Base-by-base conservation (phyloP, 2,329 filamentous ascomycete species). In the Aspergillus pseudoviridinutans region DNA sequence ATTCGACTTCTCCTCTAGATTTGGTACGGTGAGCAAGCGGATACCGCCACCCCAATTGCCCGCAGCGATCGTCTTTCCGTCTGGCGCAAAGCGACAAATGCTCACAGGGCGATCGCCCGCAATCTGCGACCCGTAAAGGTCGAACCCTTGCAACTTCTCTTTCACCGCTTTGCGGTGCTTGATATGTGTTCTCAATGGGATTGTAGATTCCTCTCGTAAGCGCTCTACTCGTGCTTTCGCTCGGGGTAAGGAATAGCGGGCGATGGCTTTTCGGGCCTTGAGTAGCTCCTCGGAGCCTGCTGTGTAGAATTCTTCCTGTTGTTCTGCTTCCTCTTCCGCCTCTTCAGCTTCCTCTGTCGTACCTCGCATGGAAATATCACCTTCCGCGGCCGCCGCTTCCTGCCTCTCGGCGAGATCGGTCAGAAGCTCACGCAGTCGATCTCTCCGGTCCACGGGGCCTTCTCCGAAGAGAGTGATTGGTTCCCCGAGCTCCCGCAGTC, bases 381-480 rank as follows among this genome's bases (percentile, higher is more conserved):
- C 67, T 24, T 63, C 78, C 2, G 61, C 85, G 79, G 42, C 79
- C 1, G 61, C 77, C 3, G 68, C 80, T 17, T 77, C 78, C 51
- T 78, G 79, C 62, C 84, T 83, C 70, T 92, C 89, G 1, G 85
- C 83, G 62, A 91, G 84, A 53, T 88, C 85, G 2, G 87, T 87
- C 63, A 99, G 79, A 28, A 97, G 78, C 67, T 91, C 89, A 62
- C 94, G 86, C 67, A 99, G 76, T 62, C 94, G 86, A 70, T 96
- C 92, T 78, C 95, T 84, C 58, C 94, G 82, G 67, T 97, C 93
- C 27, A 85, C 87, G 1, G 88, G 87, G 0, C 90, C 91, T 77
- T 99, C 94, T 58, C 92, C 94, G 64, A 99, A 99, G 0, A 97
- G 81, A 0, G 93, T 99, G 55, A 97, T 87, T 10, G 94, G 94